These are phyloP conservation scores for Cutaneotrichosporon cyanovorans DNA, from an alignment of 1,284 basidiomycete genomes.

Conservation along the genomic window DNA sequence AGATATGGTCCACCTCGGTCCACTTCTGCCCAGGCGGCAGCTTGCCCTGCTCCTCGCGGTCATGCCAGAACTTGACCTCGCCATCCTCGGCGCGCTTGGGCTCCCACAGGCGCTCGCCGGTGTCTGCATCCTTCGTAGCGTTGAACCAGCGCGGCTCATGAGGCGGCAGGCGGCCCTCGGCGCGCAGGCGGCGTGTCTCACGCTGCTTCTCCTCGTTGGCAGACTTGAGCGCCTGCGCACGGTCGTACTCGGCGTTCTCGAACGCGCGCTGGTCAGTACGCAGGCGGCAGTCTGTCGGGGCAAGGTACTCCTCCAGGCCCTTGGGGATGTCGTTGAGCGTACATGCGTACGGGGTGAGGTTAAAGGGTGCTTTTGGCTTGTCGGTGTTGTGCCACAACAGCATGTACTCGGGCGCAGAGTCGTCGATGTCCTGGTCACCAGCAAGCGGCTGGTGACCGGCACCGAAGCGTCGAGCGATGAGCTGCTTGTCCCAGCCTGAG, in stretches of 20 bases:
- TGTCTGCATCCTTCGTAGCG: constrained; percentile 69
- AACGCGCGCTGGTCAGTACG: constrained; percentile 94
- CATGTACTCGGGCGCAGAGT: constrained; percentile 37
- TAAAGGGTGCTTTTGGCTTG: constrained; percentile 78
- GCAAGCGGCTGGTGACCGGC: constrained; percentile 60
- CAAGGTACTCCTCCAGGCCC: constrained; percentile 62
- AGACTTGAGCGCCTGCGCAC: constrained; percentile 77
- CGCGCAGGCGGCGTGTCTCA: constrained; percentile 63
- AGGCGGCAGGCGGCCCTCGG: constrained; percentile 62
- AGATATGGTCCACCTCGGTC: constrained; percentile 69
- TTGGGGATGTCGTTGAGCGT: constrained; percentile 55
- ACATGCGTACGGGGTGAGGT: constrained; percentile 89
- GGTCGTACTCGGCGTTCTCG: constrained; percentile 82
- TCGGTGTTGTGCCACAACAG: constrained; percentile 84
- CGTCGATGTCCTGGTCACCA: constrained; percentile 27
- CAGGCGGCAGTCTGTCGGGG: constrained; percentile 87
- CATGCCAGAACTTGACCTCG: constrained; percentile 71
- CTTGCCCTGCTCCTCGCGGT: constrained; percentile 62
- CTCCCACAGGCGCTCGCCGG: constrained; percentile 76
- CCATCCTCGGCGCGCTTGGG: constrained; percentile 54
- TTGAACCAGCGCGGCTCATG: constrained; percentile 81
- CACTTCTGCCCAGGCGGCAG: constrained; percentile 48
- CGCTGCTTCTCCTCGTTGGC: constrained; percentile 85
- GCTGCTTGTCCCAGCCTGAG: constrained; percentile 80
- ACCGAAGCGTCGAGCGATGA: constrained; percentile 73